These are phyloP conservation scores for Auricularia cornea DNA, from an alignment of 768 basidiomycete species.

Conservation along the genomic window DNA sequence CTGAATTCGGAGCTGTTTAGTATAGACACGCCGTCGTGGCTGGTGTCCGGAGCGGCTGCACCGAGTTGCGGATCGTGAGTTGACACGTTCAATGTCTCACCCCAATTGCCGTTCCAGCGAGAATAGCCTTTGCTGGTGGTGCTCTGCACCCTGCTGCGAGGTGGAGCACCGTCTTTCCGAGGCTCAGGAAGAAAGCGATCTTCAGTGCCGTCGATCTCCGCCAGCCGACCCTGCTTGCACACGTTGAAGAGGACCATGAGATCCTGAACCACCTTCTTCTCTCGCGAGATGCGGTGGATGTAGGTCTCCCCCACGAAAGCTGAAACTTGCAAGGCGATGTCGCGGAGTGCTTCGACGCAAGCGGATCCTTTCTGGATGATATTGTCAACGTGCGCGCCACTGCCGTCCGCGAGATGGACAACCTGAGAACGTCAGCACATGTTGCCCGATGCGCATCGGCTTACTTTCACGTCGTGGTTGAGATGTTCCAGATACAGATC, in stretches of 20 bases:
- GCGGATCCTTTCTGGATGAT: constrained; percentile 23
- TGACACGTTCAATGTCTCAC: no score
- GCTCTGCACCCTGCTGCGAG: no score
- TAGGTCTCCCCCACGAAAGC: neutral
- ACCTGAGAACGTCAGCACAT: constrained; percentile 10
- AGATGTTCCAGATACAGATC: constrained; percentile 26
- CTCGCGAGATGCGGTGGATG: constrained; percentile 12
- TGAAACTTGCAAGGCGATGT: neutral
- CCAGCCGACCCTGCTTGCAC: no score
- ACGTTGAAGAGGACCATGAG: constrained; percentile 14
- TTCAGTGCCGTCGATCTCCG: no score
- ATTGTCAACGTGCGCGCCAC: constrained; percentile 18
- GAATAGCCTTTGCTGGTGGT: no score
- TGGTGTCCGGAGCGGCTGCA: no score
- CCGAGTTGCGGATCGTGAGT: no score
- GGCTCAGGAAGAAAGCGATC: no score
- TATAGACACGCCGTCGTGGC: no score
- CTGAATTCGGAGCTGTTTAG: no score
- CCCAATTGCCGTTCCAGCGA: no score
- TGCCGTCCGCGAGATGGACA: constrained; percentile 19
- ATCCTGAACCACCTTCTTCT: constrained; percentile 17
- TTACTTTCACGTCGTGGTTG: constrained; percentile 23
- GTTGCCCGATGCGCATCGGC: neutral
- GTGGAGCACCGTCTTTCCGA: no score
- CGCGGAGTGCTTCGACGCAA: constrained; percentile 17